Base-by-base conservation (phyloP, 371 early-diverging fungal species). In the Circinella minor region DNA sequence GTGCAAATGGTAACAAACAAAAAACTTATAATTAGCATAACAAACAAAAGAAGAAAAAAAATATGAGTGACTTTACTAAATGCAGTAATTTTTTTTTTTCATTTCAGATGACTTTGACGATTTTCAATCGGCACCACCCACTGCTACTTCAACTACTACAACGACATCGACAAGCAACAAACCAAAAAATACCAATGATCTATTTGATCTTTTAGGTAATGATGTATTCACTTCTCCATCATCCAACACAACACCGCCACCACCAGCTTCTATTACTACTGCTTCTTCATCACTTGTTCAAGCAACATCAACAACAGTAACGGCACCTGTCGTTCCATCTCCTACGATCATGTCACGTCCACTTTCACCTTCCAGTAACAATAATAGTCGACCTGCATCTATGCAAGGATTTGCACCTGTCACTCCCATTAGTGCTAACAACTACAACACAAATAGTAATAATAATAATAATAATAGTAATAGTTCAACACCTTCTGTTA, bases 61-160 rank as follows among this genome's bases (percentile, higher is more conserved):
- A 11, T 6, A 43, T 43, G 43, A 6, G 3, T 43, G 43, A 3
- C 11, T 43, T 9, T 43, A 43, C 43, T 43, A 43, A 43, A 43
- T 27, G 27, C 27, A 43, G 11, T 43, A 43, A 43, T 43, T 43
- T 43, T 9, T 68, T 48, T 13, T 34, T 48, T 1, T 6, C 65
- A 43, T 43, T 27, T 43, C 43, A 68, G 86, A 88, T 66, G 90
- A 89, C 47, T 90, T 90, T 75, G 86, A 82, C 65, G 90, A 90
- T 61, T 90, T 90, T 64, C 89, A 88, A 63, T 81, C 82, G 51
- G 89, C 90, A 0, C 81, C 84, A 46, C 73, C 66, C 17, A 60
- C 67, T 15, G 20, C 75, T 1, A 54, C 49, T 60, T 46, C 67
- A 55, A 15, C 74, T 15, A 6, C 72, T 27, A 38, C 66, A 13